Conservation (phyloP, 768 basidiomycete species). For the Pulveroboletus sp. region DNA sequence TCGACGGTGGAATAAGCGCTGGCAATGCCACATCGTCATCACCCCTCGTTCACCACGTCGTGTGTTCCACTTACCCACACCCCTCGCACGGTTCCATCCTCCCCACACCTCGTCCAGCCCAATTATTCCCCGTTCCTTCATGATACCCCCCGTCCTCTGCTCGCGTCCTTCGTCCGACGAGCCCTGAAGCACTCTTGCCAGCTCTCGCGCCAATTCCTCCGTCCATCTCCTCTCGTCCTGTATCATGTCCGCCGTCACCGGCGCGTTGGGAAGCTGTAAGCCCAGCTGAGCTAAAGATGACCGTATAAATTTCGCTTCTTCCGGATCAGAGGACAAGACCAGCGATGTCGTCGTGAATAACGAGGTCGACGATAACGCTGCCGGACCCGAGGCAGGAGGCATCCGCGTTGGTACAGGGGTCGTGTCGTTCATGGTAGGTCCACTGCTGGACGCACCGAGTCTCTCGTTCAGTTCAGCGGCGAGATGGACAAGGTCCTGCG, state of each 20-base stretch:
- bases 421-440: constrained; percentile 2
- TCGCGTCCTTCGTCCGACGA: constrained; percentile 14
- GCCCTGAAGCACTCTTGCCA: constrained; percentile 67
- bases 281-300: constrained; percentile 89
- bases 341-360: constrained; percentile 28
- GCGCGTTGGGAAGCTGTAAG: constrained; percentile 67
- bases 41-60: background rate
- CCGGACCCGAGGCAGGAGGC: constrained; percentile 17
- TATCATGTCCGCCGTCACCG: constrained; percentile 87
- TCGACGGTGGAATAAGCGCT: constrained; percentile 90
- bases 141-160: constrained; percentile 48
- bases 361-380: constrained; percentile 18
- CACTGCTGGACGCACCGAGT: constrained; percentile 45
- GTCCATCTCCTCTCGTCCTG: constrained; percentile 76
- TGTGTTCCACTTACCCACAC: constrained; percentile 55
- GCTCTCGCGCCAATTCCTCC: constrained; percentile 77
- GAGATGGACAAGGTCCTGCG: constrained; percentile 87
- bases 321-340: constrained; percentile 52
- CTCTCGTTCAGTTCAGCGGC: constrained; percentile 85
- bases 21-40: background rate
- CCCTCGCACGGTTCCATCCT: constrained; percentile 89
- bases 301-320: constrained; percentile 83
- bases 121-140: constrained; percentile 75
- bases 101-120: constrained; percentile 94
- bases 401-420: constrained; percentile 13